Evolutionary conservation across 768 basidiomycete species (phyloP).

Genomic region (Tylopilus felleus): DNA sequence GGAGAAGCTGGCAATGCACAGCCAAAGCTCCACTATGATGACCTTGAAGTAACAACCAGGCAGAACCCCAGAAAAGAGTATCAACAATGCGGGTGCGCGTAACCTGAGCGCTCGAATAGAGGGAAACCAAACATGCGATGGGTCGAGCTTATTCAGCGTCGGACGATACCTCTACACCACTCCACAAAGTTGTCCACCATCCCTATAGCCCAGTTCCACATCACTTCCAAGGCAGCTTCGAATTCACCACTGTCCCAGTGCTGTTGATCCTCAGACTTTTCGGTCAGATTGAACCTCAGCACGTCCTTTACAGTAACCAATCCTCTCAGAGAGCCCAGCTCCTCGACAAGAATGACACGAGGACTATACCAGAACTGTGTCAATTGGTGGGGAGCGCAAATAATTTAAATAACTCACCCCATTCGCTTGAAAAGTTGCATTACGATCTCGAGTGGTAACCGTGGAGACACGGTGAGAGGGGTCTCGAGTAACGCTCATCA

Average conservation of each 20-base stretch:
- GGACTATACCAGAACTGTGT: conserved; percentile 50
- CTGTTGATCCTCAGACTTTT: conserved; percentile 50
- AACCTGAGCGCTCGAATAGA: not conserved
- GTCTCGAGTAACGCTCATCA: conserved; percentile 50
- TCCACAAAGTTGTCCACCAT: conserved; percentile 30
- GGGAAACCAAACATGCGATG: not conserved
- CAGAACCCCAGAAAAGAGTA: not conserved
- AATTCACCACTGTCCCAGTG: conserved; percentile 62
- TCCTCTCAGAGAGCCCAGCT: conserved; percentile 77
- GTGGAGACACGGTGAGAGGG: conserved; percentile 88
- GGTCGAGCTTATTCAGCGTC: conserved; percentile 16
- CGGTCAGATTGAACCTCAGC: conserved; percentile 72
- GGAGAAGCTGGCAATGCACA: not conserved
- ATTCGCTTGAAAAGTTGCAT: conserved; percentile 97
- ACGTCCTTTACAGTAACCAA: conserved; percentile 97
- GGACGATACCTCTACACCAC: conserved; percentile 25
- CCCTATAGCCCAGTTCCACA: conserved; percentile 52
- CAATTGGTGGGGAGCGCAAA: not conserved
- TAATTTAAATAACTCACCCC: conserved; percentile 63
- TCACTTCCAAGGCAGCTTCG: conserved; percentile 59
- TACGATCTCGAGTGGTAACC: conserved; percentile 90
- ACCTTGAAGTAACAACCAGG: no score
- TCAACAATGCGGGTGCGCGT: no score
- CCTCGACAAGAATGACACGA: conserved; percentile 92
- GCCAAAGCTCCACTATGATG: not conserved